A percentile compares a stretch with the other conserved stretches of the same genome.
These are phyloP conservation scores for Lichtheimia corymbifera DNA, from an alignment of 371 early-diverging fungal species.

Conservation along the genomic window DNA sequence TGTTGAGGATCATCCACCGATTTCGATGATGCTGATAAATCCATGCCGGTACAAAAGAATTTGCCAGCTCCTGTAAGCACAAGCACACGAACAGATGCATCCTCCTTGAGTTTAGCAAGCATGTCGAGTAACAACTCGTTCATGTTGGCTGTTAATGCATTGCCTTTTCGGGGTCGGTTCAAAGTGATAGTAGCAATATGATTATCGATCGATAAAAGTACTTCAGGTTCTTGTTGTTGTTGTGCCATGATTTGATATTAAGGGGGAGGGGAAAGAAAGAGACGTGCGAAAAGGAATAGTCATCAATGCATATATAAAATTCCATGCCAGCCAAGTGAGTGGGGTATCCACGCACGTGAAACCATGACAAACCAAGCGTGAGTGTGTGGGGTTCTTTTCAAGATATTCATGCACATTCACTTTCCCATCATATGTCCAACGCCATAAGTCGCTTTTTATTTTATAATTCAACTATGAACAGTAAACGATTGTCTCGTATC, in stretches of 20 bases:
- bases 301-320: background rate
- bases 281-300: background rate
- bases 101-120: conserved; percentile 45
- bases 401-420: no score
- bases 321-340: no score
- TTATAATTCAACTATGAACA: no score
- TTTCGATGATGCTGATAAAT: conserved; percentile 42
- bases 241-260: background rate
- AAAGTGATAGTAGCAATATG: conserved; percentile 58
- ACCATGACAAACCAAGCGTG: no score
- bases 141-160: conserved; percentile 61
- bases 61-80: conserved; percentile 72
- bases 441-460: no score
- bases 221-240: conserved; percentile 13
- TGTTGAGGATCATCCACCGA: conserved; percentile 27
- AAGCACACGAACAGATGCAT: conserved; percentile 56
- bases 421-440: no score
- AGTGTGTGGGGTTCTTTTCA: no score
- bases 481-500: no score
- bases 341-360: no score
- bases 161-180: conserved; percentile 63
- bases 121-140: conserved; percentile 39
- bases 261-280: background rate
- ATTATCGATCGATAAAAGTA: conserved; percentile 23
- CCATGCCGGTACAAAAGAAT: conserved; percentile 79